Evolutionary conservation across 2,329 filamentous ascomycete genomes (phyloP), one percentile per base, ranked within the genome.

Genomic region (Septoria linicola): DNA sequence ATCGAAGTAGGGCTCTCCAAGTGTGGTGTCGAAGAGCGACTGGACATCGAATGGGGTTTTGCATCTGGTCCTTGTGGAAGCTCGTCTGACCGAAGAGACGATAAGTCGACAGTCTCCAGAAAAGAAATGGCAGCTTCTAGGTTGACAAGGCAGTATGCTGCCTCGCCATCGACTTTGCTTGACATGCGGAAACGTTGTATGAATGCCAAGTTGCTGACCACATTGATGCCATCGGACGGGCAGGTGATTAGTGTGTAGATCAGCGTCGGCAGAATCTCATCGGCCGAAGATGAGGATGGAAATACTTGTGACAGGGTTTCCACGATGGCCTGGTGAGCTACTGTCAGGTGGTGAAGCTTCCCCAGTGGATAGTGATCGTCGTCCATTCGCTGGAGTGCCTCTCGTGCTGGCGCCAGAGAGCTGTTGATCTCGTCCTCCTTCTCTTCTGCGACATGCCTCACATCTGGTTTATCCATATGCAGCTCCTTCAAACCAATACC

Each of bases 211-310:
- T 99, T 95, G 74, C 92, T 97, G 65, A 96, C 89, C 49, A 91
- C 86, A 68, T 91, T 88, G 41, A 97, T 84, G 27, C 85, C 82
- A 69, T 93, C 88, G 0, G 91, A 87, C 0, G 89, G 86, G 37
- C 91, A 85, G 2, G 90, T 96, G 66, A 99, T 95, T 54, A 99
- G 80, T 0, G 90, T 89, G 73, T 95, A 99, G 55, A 99, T 99
- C 57, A 99, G 79, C 70, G 95, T 96, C 0, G 93, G 93, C 68
- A 99, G 84, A 48, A 99, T 95, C 71, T 97, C 93, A 66, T 99
- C 93, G 2, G 93, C 93, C 1, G 93, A 97, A 1, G 93, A 96
- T 0, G 81, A 81, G 0, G 91, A 81, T 7, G 82, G 80, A 48
- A 85, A 79, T 16, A 85, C 72, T 47, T 80, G 78, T 13, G 81